These are phyloP conservation scores for Zymoseptoria passerinii DNA, from an alignment of 2,329 filamentous ascomycete species.

Conservation along the genomic window DNA sequence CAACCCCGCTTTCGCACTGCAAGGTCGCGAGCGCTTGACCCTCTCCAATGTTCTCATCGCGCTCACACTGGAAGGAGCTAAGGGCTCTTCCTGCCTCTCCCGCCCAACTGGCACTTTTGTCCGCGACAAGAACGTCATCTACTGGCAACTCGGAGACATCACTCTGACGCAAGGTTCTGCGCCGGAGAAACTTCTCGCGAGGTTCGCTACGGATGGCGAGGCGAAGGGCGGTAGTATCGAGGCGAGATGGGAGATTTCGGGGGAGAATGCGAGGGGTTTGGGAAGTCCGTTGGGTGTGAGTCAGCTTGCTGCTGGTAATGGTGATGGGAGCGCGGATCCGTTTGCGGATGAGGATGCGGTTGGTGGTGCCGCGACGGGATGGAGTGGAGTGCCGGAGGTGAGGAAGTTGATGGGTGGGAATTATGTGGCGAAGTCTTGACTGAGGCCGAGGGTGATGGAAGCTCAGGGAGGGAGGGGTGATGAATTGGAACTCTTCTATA, in stretches of 20 bases:
- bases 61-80: constrained; percentile 58
- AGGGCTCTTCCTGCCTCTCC: constrained; percentile 60
- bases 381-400: constrained; percentile 58
- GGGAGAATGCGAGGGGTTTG: constrained; percentile 39
- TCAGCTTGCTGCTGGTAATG: constrained; percentile 36
- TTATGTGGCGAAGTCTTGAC: constrained; percentile 41
- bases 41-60: constrained; percentile 69
- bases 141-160: constrained; percentile 73
- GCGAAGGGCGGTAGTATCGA: constrained; percentile 71
- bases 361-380: constrained; percentile 36
- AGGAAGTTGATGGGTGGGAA: constrained; percentile 67
- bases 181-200: constrained; percentile 70
- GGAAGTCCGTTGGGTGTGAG: constrained; percentile 57
- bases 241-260: constrained; percentile 66
- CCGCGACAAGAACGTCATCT: constrained; percentile 67
- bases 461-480: not conserved
- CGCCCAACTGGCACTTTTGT: constrained; percentile 74
- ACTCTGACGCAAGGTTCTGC: constrained; percentile 50
- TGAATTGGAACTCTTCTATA: constrained; percentile 3
- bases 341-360: constrained; percentile 56
- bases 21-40: constrained; percentile 40
- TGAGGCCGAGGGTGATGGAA: not conserved
- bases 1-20: constrained; percentile 59
- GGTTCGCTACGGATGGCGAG: constrained; percentile 65
- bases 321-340: constrained; percentile 49